phyloP scores from a whole-genome alignment of 148 eudicot species.

The Fagopyrum esculentum region DNA sequence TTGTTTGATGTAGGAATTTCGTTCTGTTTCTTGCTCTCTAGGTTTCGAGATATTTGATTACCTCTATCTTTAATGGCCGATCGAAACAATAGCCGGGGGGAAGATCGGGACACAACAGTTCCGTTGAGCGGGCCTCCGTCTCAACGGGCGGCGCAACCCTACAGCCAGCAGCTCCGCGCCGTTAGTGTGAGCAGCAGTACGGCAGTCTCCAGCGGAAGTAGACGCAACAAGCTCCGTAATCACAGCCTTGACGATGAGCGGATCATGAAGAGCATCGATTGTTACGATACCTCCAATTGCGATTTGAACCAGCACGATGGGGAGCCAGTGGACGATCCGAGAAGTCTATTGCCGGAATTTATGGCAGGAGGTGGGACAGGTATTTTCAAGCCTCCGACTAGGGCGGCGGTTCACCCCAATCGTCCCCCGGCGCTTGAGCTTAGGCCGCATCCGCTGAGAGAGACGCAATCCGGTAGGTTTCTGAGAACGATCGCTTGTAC shows the following conservation, averaged over 20 bases:
- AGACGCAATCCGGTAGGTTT: slow-evolving; percentile 85
- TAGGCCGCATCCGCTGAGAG: slow-evolving; percentile 88
- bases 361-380: slow-evolving; percentile 51
- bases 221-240: slow-evolving; percentile 39
- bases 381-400: slow-evolving; percentile 52
- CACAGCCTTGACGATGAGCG: slow-evolving; percentile 69
- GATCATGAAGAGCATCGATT: slow-evolving; percentile 20
- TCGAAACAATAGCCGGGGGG: slow-evolving; percentile 16
- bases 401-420: slow-evolving; percentile 78
- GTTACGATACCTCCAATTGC: slow-evolving; percentile 1
- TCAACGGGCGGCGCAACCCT: slow-evolving; percentile 37
- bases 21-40: not conserved
- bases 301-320: not conserved
- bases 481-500: slow-evolving; percentile 76
- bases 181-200: slow-evolving; percentile 29
- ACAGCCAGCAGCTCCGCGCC: slow-evolving; percentile 49
- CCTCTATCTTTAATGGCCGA: not conserved
- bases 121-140: slow-evolving; percentile 25
- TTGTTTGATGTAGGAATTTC: not conserved
- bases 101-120: slow-evolving; percentile 35
- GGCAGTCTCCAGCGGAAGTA: slow-evolving; percentile 20
- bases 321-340: not conserved
- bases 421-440: slow-evolving; percentile 79
- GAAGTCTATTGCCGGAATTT: slow-evolving; percentile 42
- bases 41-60: not conserved